Evolutionary conservation across 2,329 filamentous ascomycete species (phyloP).

Genomic region (Calycina marina): DNA sequence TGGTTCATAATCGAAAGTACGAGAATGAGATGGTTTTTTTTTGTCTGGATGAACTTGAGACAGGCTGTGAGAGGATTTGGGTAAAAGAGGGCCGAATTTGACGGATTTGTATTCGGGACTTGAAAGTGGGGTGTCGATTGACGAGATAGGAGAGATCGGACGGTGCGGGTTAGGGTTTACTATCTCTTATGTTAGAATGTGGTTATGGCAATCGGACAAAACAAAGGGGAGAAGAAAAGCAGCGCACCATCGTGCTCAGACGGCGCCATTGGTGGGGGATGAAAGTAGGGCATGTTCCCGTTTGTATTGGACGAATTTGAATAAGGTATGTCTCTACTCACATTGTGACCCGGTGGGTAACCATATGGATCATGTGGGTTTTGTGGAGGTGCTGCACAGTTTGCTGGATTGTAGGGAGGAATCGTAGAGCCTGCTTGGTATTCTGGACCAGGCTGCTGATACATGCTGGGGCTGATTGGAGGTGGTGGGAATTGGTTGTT

Average conservation of each 20-base stretch:
- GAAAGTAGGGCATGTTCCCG: slow-evolving; percentile 14
- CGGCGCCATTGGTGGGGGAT: slow-evolving; percentile 17
- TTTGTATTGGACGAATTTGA: slow-evolving; percentile 5
- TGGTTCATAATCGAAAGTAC: background rate
- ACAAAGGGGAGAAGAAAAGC: slow-evolving; percentile 2
- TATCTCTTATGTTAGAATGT: slow-evolving; percentile 1
- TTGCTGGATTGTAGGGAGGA: slow-evolving; percentile 21
- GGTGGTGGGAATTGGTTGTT: slow-evolving; percentile 15
- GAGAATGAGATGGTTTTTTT: background rate
- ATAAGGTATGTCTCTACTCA: slow-evolving; percentile 18
- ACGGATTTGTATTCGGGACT: slow-evolving; percentile 15
- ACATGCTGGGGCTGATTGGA: slow-evolving; percentile 3
- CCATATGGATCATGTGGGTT: slow-evolving; percentile 12
- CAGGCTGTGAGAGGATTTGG: slow-evolving; percentile 9
- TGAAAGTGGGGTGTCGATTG: slow-evolving; percentile 6
- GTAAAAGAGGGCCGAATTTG: slow-evolving; percentile 18
- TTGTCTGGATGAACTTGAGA: slow-evolving; percentile 1
- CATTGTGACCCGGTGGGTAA: slow-evolving; percentile 21
- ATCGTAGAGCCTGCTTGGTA: slow-evolving; percentile 14
- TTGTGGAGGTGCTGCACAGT: slow-evolving; percentile 18
- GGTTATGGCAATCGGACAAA: background rate
- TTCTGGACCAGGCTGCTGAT: slow-evolving; percentile 14
- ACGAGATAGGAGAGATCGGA: background rate
- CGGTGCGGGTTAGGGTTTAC: slow-evolving; percentile 3
- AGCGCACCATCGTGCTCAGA: slow-evolving; percentile 9